Conservation (phyloP, 2,329 filamentous ascomycete species). For the Aspergillus fumigatiaffinis region DNA sequence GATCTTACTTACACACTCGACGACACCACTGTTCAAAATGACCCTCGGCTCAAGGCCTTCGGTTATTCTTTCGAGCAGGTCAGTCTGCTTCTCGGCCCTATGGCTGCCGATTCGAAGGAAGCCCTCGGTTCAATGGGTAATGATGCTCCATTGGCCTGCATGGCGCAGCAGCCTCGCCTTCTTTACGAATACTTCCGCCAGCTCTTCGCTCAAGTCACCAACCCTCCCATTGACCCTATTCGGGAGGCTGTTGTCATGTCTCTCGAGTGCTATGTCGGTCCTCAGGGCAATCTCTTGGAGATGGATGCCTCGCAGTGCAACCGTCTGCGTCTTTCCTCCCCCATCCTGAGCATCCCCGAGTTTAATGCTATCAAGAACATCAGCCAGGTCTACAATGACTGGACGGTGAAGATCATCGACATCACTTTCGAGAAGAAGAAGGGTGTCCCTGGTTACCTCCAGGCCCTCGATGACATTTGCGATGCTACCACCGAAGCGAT, state of each 20-base stretch:
- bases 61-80: constrained; percentile 96
- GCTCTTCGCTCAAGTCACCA: constrained; percentile 96
- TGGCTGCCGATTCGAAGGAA: constrained; percentile 97
- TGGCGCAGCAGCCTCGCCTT: constrained; percentile 83
- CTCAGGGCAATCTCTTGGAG: constrained; percentile 90
- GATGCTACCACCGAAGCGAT: constrained; percentile 79
- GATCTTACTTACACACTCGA: constrained; percentile 67
- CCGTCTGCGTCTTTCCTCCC: constrained; percentile 79
- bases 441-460: constrained; percentile 78
- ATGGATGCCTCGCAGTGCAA: constrained; percentile 89
- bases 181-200: constrained; percentile 97
- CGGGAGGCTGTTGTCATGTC: constrained; percentile 98
- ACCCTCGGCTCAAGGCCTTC: constrained; percentile 78
- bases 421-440: constrained; percentile 87
- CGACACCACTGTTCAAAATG: constrained; percentile 70
- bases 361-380: constrained; percentile 86
- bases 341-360: constrained; percentile 82
- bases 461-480: constrained; percentile 84
- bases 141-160: constrained; percentile 85
- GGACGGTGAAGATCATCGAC: constrained; percentile 87
- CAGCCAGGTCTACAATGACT: constrained; percentile 65
- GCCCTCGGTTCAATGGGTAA: constrained; percentile 97
- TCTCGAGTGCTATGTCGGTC: constrained; percentile 90
- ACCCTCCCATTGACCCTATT: constrained; percentile 95
- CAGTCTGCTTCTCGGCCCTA: constrained; percentile 83